Evolutionary conservation across 257 asterid species (phyloP).

Genomic region (Lycium barbarum): DNA sequence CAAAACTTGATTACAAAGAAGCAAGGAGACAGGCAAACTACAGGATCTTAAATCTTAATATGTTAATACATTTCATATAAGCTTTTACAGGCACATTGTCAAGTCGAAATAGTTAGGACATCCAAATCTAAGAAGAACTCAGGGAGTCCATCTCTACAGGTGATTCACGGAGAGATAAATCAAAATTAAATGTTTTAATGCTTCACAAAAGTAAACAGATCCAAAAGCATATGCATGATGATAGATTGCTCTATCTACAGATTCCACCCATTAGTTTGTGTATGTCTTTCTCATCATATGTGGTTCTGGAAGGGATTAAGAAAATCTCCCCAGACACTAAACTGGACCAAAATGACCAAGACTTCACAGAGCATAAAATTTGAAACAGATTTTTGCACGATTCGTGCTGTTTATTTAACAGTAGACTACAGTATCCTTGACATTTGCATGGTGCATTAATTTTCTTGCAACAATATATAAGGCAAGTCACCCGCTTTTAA

Average conservation of each 20-base stretch:
- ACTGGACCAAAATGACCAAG: background rate
- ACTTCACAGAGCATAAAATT: conserved; percentile 9
- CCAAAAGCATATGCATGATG: background rate
- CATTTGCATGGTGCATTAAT: conserved; percentile 12
- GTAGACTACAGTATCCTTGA: background rate
- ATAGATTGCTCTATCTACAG: background rate
- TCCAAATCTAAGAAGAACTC: conserved; percentile 5
- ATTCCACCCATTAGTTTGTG: background rate
- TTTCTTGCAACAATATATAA: background rate
- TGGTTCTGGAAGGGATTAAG: background rate
- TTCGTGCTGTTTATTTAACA: background rate
- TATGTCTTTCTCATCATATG: background rate
- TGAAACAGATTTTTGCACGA: background rate
- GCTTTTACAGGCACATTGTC: background rate
- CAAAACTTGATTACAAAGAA: background rate
- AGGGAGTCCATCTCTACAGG: background rate
- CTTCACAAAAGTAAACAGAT: background rate
- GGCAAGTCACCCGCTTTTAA: background rate
- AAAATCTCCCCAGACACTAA: background rate
- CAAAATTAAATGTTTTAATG: background rate
- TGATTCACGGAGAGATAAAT: background rate
- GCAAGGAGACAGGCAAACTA: background rate
- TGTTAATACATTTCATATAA: background rate
- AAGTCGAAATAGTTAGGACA: background rate
- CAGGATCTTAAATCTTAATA: background rate